These are phyloP conservation scores for Vachellia pachyceras DNA, from an alignment of 306 rosid genomes.

Conservation along the genomic window DNA sequence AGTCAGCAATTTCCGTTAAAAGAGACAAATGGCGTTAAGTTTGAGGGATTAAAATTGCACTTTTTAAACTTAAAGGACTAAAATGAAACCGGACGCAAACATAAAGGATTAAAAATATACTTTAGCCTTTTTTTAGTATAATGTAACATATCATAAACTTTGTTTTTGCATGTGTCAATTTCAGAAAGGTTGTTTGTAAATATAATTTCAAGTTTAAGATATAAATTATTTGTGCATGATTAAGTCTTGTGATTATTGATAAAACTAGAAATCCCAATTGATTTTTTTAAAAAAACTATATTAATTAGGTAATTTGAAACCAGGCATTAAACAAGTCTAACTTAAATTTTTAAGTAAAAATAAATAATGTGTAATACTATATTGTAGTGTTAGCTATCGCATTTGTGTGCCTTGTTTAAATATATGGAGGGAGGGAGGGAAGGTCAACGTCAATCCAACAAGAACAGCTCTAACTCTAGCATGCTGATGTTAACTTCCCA, in stretches of 20 bases:
- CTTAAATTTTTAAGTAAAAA: not conserved
- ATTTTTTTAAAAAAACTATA: too few species aligned
- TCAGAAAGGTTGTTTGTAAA: not conserved
- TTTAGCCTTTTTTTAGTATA: too few species aligned
- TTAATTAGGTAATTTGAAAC: not conserved
- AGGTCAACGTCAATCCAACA: conserved; percentile 53
- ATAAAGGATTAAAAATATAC: too few species aligned
- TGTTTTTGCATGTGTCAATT: not conserved
- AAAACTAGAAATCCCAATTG: not conserved
- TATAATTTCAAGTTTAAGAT: not conserved
- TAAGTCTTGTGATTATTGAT: not conserved
- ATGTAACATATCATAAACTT: not conserved
- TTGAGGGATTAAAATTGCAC: too few species aligned
- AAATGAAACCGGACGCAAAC: too few species aligned
- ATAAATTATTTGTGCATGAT: not conserved
- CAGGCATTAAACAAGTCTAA: not conserved
- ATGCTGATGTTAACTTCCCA: conserved; percentile 47
- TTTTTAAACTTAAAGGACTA: too few species aligned
- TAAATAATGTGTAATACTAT: not conserved
- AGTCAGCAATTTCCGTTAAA: too few species aligned
- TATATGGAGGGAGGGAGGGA: not conserved
- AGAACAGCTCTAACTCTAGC: conserved; percentile 54
- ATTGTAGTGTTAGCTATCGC: not conserved
- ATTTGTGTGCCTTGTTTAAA: not conserved
- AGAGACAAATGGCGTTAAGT: too few species aligned